Percentiles rank a stretch among this genome's conserved stretches.
phyloP scores from a whole-genome alignment of 2,329 filamentous ascomycete species.

The Neophaeococcomyces mojaviensis region DNA sequence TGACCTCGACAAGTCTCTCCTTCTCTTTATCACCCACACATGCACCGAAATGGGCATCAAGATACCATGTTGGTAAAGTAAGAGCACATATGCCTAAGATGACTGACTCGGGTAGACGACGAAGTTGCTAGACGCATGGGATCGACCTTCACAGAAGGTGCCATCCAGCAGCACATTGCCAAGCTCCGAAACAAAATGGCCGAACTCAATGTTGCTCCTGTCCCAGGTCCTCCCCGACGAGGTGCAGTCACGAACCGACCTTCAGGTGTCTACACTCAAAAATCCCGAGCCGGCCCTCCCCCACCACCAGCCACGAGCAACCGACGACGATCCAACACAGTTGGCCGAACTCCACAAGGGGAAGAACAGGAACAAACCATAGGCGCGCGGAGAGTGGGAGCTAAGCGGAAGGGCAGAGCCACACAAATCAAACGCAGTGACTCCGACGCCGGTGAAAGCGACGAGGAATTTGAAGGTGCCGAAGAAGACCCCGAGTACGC shows the following conservation, averaged over 20 bases:
- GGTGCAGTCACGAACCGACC: conserved; percentile 22
- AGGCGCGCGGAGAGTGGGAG: not conserved
- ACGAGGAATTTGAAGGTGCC: conserved; percentile 4
- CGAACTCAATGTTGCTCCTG: conserved; percentile 18
- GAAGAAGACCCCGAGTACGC: conserved; percentile 9
- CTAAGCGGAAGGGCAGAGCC: not conserved
- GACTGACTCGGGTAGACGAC: conserved; percentile 19
- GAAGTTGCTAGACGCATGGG: conserved; percentile 34
- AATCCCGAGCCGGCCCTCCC: not conserved
- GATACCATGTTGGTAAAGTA: conserved; percentile 33
- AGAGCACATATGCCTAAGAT: not conserved
- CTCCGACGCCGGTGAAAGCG: conserved; percentile 10
- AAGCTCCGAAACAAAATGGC: conserved; percentile 35
- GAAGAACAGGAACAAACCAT: not conserved
- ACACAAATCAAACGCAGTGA: conserved; percentile 9
- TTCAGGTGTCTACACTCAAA: conserved; percentile 17
- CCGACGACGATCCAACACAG: conserved; percentile 2
- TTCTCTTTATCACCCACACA: conserved; percentile 35
- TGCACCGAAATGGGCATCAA: conserved; percentile 32
- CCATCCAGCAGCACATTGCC: conserved; percentile 40
- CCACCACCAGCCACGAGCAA: conserved; percentile 3
- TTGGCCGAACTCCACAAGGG: not conserved
- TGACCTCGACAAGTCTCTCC: conserved; percentile 36
- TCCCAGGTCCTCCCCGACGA: conserved; percentile 36
- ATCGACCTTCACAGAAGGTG: conserved; percentile 34